Conservation (phyloP, 495 filamentous ascomycete genomes). For the Daldinia caldariorum region DNA sequence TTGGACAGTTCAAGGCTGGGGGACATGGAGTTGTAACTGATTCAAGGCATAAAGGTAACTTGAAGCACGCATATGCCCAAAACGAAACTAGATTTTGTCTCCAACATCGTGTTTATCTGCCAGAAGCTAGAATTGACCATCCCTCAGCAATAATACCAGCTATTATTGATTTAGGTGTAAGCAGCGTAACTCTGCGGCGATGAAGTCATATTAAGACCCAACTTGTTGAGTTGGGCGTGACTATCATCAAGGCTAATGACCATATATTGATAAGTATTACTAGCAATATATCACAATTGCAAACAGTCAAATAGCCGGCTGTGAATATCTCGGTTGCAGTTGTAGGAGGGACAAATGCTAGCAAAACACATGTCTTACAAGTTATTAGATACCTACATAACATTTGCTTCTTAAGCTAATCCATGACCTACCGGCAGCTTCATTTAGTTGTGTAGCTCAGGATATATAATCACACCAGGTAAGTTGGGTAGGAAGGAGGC, state of each 20-base stretch:
- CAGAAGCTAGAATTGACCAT: not conserved
- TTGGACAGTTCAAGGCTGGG: too few species aligned
- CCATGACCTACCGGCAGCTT: not conserved
- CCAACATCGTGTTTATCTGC: not conserved
- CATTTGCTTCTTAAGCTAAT: not conserved
- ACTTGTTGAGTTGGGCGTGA: not conserved
- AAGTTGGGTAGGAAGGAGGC: not conserved
- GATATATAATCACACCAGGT: not conserved
- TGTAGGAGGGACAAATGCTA: too few species aligned
- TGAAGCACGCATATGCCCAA: not conserved
- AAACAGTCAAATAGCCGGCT: not conserved
- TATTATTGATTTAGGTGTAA: not conserved
- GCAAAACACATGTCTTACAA: too few species aligned
- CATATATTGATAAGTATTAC: not conserved
- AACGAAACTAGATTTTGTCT: not conserved
- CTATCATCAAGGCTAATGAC: not conserved
- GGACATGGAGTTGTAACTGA: too few species aligned
- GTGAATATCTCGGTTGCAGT: not conserved
- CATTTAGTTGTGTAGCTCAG: not conserved
- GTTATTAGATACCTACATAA: not conserved
- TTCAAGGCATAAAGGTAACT: not conserved
- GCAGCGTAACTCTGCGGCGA: too few species aligned
- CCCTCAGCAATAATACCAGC: not conserved
- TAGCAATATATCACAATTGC: not conserved
- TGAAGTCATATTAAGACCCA: not conserved